Evolutionary conservation across 768 basidiomycete species (phyloP).

Genomic region (Russula sp.): DNA sequence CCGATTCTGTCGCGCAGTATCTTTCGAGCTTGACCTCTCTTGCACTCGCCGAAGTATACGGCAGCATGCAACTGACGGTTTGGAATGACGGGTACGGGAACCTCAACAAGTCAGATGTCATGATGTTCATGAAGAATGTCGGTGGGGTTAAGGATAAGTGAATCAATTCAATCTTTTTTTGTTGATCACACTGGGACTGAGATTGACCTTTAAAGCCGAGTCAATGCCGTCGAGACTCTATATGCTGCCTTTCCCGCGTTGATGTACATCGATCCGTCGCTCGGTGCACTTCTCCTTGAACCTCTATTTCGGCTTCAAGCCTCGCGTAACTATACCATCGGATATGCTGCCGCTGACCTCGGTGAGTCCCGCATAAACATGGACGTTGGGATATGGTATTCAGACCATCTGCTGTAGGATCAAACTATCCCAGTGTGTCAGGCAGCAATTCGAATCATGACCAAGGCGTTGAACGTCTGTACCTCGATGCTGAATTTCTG

Average conservation of each 20-base stretch:
- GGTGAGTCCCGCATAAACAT: constrained; percentile 17
- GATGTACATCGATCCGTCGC: constrained; percentile 51
- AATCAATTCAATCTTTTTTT: not conserved
- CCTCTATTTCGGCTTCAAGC: constrained; percentile 32
- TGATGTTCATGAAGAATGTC: constrained; percentile 49
- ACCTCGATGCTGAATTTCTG: not conserved
- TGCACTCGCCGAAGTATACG: constrained; percentile 53
- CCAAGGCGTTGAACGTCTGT: constrained; percentile 24
- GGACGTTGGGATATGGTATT: not conserved
- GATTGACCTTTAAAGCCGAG: constrained; percentile 24
- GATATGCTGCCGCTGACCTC: constrained; percentile 30
- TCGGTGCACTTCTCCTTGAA: constrained; percentile 39
- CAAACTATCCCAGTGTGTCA: constrained; percentile 19
- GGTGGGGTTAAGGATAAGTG: constrained; percentile 40
- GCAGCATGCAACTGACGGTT: constrained; percentile 53
- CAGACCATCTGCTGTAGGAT: constrained; percentile 7
- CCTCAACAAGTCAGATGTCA: constrained; percentile 51
- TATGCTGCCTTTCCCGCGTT: constrained; percentile 50
- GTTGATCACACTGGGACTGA: not conserved
- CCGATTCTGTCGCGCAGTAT: constrained; percentile 47
- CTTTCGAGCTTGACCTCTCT: constrained; percentile 52
- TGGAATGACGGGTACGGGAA: constrained; percentile 46
- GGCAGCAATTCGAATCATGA: constrained; percentile 1
- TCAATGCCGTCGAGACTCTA: constrained; percentile 56
- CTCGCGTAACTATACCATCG: constrained; percentile 21